These are phyloP conservation scores for Platanthera zijinensis DNA, from an alignment of 106 monocot genomes.

Conservation along the genomic window DNA sequence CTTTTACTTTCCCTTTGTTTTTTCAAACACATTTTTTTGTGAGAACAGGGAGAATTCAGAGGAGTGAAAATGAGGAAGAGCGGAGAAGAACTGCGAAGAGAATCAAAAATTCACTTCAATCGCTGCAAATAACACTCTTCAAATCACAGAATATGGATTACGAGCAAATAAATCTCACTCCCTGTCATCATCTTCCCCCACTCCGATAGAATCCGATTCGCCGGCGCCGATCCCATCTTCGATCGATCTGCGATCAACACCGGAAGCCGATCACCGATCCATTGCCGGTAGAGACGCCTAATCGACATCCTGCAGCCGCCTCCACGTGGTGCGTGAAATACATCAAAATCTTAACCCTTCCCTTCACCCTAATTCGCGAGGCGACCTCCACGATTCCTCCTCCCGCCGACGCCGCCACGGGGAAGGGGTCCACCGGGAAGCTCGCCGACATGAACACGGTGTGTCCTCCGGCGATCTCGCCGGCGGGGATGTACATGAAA, in stretches of 20 bases:
- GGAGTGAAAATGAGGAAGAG: background rate
- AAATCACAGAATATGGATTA: background rate
- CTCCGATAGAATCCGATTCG: background rate
- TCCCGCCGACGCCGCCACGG: conserved; percentile 8
- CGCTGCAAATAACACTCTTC: background rate
- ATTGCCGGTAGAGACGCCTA: conserved; percentile 26
- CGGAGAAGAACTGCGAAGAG: background rate
- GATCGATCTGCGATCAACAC: conserved; percentile 25
- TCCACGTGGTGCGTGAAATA: conserved; percentile 53
- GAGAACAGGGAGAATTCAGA: background rate
- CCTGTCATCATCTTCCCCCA: background rate
- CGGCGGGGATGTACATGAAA: conserved; percentile 35
- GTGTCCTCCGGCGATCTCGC: conserved; percentile 18
- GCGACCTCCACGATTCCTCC: conserved; percentile 29
- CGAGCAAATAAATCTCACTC: background rate
- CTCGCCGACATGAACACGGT: conserved; percentile 54
- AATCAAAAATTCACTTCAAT: background rate
- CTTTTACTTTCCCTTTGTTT: too few relatives aligned
- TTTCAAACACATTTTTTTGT: too few relatives aligned
- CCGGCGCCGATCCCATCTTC: background rate
- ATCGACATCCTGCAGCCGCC: conserved; percentile 18
- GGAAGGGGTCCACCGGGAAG: conserved; percentile 35
- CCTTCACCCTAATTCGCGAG: conserved; percentile 37
- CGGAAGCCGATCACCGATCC: conserved; percentile 36
- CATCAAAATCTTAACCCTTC: conserved; percentile 36